Conservation (phyloP, 257 asterid species). For the Lantana camara region DNA sequence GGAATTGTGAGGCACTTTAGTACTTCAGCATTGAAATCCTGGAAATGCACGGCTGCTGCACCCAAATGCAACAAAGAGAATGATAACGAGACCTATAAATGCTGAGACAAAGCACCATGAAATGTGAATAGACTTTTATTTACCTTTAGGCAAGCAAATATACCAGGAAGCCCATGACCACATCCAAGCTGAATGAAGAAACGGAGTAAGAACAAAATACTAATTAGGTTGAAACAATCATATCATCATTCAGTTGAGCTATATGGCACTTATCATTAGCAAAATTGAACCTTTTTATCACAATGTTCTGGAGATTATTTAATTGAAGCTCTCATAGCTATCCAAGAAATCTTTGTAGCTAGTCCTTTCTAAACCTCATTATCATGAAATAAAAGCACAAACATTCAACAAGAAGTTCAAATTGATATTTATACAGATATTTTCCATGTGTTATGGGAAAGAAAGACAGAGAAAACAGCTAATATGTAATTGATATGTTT, state of each 20-base stretch:
- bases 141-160: slow-evolving; percentile 79
- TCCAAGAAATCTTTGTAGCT: neutral
- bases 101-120: too few species aligned
- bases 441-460: neutral
- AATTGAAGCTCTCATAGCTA: neutral
- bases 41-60: slow-evolving; percentile 79
- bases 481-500: too few species aligned
- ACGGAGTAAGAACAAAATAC: slow-evolving; percentile 17
- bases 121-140: slow-evolving; percentile 12
- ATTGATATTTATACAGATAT: neutral
- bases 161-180: slow-evolving; percentile 99
- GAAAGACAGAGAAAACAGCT: neutral
- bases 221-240: neutral
- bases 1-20: too few species aligned
- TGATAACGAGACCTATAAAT: neutral
- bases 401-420: neutral
- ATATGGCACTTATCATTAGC: neutral
- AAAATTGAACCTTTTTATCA: neutral
- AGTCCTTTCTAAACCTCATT: neutral
- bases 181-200: slow-evolving; percentile 83
- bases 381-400: neutral
- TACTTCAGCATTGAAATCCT: slow-evolving; percentile 96
- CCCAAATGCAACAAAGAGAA: slow-evolving; percentile 47
- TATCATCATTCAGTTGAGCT: too few species aligned
- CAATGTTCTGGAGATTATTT: neutral